These are phyloP conservation scores for Jatropha curcas DNA, from an alignment of 345 rosid species.

Conservation along the genomic window DNA sequence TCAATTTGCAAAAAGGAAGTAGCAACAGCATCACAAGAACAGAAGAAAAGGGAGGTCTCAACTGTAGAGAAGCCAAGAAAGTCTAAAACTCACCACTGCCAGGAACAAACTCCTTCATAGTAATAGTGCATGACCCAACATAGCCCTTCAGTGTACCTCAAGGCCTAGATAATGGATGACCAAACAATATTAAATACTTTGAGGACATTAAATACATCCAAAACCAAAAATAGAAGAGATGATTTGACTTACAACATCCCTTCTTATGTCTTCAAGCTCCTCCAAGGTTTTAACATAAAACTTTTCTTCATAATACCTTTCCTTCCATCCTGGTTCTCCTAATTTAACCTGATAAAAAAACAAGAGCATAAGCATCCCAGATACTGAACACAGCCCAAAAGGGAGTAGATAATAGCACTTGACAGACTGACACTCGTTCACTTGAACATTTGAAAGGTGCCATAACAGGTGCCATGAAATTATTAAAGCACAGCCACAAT, in stretches of 20 bases:
- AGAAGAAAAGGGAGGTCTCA: neutral
- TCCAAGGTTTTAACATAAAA: constrained; percentile 59
- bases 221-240: neutral
- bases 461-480: neutral
- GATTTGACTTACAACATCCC: constrained; percentile 75
- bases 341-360: constrained; percentile 58
- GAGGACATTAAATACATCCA: neutral
- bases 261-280: constrained; percentile 71
- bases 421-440: neutral
- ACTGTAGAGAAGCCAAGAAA: neutral
- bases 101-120: constrained; percentile 95
- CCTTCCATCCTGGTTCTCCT: constrained; percentile 88
- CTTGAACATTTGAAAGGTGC: neutral
- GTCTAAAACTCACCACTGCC: constrained; percentile 76
- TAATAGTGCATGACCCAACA: constrained; percentile 99
- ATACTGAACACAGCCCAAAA: neutral
- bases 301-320: constrained; percentile 90
- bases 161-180: constrained; percentile 47
- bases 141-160: constrained; percentile 85
- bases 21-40: neutral
- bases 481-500: neutral
- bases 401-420: neutral
- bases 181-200: constrained; percentile 12
- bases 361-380: neutral
- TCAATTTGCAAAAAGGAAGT: neutral